phyloP scores from a whole-genome alignment of 306 rosid species.

The Pueraria montana region DNA sequence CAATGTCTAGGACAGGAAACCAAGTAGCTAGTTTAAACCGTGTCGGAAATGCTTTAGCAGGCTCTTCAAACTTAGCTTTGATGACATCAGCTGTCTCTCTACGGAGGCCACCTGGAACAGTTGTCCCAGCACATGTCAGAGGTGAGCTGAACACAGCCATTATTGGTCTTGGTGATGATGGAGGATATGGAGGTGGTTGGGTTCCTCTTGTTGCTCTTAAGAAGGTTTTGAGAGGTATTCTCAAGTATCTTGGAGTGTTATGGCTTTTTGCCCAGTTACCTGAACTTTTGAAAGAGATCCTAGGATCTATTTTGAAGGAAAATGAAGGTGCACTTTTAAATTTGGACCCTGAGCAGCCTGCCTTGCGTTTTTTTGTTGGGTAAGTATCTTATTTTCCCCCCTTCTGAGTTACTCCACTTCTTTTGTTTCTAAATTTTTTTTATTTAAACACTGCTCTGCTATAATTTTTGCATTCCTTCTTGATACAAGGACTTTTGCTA shows the following conservation, averaged over 20 bases:
- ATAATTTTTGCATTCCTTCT: constrained; percentile 22
- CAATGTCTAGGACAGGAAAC: constrained; percentile 79
- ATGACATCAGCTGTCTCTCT: constrained; percentile 70
- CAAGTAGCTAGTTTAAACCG: constrained; percentile 84
- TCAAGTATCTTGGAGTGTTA: constrained; percentile 97
- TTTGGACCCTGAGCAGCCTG: constrained; percentile 99
- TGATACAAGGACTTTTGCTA: not conserved
- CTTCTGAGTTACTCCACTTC: not conserved
- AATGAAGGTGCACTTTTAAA: constrained; percentile 96
- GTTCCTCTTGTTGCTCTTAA: constrained; percentile 99
- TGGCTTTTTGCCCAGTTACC: constrained; percentile 99
- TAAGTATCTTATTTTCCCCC: constrained; percentile 47
- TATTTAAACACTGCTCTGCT: not conserved
- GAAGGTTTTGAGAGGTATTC: constrained; percentile 97
- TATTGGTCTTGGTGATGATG: constrained; percentile 99
- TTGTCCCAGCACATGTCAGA: constrained; percentile 96
- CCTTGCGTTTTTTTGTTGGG: constrained; percentile 99
- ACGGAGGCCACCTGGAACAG: constrained; percentile 90
- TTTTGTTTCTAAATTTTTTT: not conserved
- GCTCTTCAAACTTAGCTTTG: constrained; percentile 82
- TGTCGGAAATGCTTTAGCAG: constrained; percentile 80
- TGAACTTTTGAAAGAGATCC: constrained; percentile 88
- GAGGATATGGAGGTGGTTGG: constrained; percentile 99
- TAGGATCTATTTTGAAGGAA: constrained; percentile 96
- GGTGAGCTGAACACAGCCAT: constrained; percentile 98